Evolutionary conservation across 2,329 filamentous ascomycete species (phyloP).

Genomic region (Botrytis fabae): DNA sequence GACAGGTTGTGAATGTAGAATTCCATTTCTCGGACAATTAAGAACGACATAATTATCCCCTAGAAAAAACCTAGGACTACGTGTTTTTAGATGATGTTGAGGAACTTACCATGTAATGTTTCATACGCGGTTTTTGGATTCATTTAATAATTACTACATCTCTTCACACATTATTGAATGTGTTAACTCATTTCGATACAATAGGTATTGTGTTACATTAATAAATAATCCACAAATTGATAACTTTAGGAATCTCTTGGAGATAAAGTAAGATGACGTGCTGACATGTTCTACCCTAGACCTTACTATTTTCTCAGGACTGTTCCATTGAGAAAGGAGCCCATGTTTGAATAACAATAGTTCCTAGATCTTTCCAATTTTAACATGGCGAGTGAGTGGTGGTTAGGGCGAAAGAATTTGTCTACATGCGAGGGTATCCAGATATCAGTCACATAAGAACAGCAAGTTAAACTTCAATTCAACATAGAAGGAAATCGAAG

Average conservation of each 20-base stretch:
- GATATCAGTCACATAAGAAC: not conserved
- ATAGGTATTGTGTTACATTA: no score
- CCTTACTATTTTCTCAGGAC: not conserved
- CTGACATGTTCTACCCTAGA: not conserved
- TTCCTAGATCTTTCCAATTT: no score
- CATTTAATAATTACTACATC: accelerated
- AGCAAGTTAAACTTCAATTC: not conserved
- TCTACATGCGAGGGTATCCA: not conserved
- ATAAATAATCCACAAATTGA: no score
- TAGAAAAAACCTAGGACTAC: no score
- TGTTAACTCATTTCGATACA: no score
- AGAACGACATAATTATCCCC: not conserved
- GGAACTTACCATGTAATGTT: not conserved
- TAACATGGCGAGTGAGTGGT: no score
- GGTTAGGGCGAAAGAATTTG: no score
- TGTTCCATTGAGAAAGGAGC: not conserved
- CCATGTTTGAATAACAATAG: no score
- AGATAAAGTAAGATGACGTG: not conserved
- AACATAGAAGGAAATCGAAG: not conserved
- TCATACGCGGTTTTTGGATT: not conserved
- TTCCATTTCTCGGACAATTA: no score
- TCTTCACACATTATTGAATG: no score
- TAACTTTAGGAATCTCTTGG: no score
- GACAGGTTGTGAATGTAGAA: not conserved
- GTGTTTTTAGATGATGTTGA: not conserved